These are phyloP conservation scores for Plantago major DNA, from an alignment of 257 asterid genomes.

Conservation along the genomic window DNA sequence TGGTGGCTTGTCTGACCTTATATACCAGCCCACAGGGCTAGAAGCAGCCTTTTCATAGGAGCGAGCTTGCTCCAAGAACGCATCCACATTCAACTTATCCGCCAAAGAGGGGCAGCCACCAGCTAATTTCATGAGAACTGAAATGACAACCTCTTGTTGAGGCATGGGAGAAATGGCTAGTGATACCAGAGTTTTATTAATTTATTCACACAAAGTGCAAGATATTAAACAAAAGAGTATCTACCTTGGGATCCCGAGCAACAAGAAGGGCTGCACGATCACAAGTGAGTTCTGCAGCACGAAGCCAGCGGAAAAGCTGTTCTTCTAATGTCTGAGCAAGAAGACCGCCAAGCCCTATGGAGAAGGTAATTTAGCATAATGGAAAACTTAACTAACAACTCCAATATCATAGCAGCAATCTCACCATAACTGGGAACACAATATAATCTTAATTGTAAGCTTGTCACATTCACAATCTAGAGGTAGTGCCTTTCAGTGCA, in stretches of 20 bases:
- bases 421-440: background rate
- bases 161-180: conserved; percentile 27
- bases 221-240: conserved; percentile 1
- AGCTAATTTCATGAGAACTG: conserved; percentile 95
- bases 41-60: conserved; percentile 91
- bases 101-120: conserved; percentile 98
- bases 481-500: background rate
- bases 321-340: conserved; percentile 91
- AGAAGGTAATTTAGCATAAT: conserved; percentile 15
- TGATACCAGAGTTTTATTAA: conserved; percentile 7
- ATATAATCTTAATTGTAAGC: background rate
- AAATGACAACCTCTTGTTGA: conserved; percentile 98
- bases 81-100: conserved; percentile 86
- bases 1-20: conserved; percentile 42
- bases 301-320: conserved; percentile 91
- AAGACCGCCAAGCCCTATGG: conserved; percentile 72
- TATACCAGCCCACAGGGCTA: conserved; percentile 94
- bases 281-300: conserved; percentile 96
- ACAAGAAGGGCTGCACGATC: conserved; percentile 97
- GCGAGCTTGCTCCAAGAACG: conserved; percentile 97
- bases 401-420: background rate
- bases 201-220: conserved; percentile 1
- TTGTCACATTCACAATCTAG: background rate
- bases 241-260: conserved; percentile 93
- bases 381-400: background rate